Conservation (phyloP, 23 red algal species). For the Gracilaria domingensis region DNA sequence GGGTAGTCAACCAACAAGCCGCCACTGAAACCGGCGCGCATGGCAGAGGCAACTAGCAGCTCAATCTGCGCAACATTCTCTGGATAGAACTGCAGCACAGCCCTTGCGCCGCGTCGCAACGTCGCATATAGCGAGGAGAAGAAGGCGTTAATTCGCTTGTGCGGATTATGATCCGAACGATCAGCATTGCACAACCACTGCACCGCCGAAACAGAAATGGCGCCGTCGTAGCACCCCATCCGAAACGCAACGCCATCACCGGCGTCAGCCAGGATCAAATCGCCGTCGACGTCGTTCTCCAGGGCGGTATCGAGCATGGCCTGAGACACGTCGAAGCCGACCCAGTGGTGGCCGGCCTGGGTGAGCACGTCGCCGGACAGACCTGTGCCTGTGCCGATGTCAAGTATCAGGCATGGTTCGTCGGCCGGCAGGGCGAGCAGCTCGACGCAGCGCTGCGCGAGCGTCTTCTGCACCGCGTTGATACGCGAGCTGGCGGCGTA, state of each 20-base stretch:
- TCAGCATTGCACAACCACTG: conserved; percentile 98
- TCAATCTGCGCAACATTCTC: conserved; percentile 83
- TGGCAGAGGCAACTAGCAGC: conserved; percentile 71
- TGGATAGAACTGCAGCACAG: conserved; percentile 96
- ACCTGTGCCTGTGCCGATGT: conserved; percentile 93
- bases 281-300: conserved; percentile 79
- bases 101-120: conserved; percentile 72
- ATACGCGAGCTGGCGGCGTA: conserved; percentile 83
- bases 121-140: conserved; percentile 90
- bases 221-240: conserved; percentile 86
- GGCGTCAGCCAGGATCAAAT: conserved; percentile 73
- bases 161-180: conserved; percentile 70
- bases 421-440: conserved; percentile 58
- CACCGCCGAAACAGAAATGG: conserved; percentile 93
- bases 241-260: conserved; percentile 86
- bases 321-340: conserved; percentile 87
- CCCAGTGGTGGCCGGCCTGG: conserved; percentile 81
- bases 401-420: conserved; percentile 68
- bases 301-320: conserved; percentile 85
- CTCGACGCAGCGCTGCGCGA: conserved; percentile 86
- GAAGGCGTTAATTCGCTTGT: conserved; percentile 76
- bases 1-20: conserved; percentile 97
- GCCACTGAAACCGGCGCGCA: conserved; percentile 87
- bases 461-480: conserved; percentile 74
- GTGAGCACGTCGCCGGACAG: conserved; percentile 84